Base-by-base conservation (phyloP, 306 rosid species). In the Citrullus colocynthis region DNA sequence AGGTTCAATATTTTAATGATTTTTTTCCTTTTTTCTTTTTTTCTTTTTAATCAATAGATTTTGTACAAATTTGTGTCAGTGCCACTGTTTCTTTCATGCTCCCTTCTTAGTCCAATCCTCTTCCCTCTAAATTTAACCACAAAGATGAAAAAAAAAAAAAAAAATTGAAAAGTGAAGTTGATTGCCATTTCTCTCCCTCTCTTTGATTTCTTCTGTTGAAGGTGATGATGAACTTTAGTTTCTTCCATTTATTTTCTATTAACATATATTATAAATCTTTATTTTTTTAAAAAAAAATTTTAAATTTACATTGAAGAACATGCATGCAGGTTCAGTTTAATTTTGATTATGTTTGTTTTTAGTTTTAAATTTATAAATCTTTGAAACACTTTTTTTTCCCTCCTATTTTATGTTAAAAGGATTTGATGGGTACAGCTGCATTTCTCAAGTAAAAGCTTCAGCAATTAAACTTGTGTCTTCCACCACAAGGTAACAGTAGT, bases 401-500 rank as follows among this genome's bases (percentile, higher is more conserved):
- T 70, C 6, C 2, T 48, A 20, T 71, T 45, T 42, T 63, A 36
- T 63, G 56, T 69, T 45, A 71, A 71, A 71, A 54, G 76, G 75
- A 69, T 44, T 67, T 42, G 58, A 51, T 73, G 61, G 44, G 28
- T 49, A 73, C 60, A 45, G 57, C 75, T 44, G 13, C 45, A 69
- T 69, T 17, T 67, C 74, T 44, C 75, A 52, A 48, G 21, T 8
- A 44, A 69, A 66, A 66, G 74, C 74, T 66, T 54, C 55, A 48
- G 52, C 77, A 30, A 24, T 24, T 24, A 24, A 24, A 32, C 24
- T 73, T 32, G 20, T 30, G 77, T 73, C 44, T 51, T 73, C n/a
- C 77, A 73, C 60, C 59, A 51, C 61, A 51, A 73, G 77, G 77
- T 73, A 73, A 73, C 77, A 73, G 61, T 73, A 73, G 3, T 73